Percentiles rank a stretch among this genome's conserved stretches.
Evolutionary conservation across 352 stramenopile genomes (phyloP).

Genomic region (Discostella stelligera): DNA sequence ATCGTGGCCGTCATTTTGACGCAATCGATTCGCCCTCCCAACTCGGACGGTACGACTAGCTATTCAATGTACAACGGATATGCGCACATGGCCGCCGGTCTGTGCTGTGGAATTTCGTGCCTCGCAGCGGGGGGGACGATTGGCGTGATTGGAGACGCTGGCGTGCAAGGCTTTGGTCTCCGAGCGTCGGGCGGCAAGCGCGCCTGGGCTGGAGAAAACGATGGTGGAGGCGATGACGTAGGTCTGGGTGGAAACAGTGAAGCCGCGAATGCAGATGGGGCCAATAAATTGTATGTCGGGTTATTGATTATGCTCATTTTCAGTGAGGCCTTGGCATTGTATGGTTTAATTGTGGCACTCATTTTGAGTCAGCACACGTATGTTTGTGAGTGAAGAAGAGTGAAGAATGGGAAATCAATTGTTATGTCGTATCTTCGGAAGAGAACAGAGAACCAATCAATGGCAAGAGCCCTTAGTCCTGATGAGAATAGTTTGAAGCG

Average conservation of each 20-base stretch:
- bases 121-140: slow-evolving; percentile 77
- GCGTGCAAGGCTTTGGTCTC: slow-evolving; percentile 66
- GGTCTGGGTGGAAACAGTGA: slow-evolving; percentile 53
- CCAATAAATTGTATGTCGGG: slow-evolving; percentile 96
- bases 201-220: slow-evolving; percentile 53
- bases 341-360: slow-evolving; percentile 85
- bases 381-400: slow-evolving; percentile 23
- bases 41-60: slow-evolving; percentile 74
- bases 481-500: too few relatives aligned
- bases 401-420: not conserved
- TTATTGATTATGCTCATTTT: slow-evolving; percentile 99
- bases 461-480: too few relatives aligned
- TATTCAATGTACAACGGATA: slow-evolving; percentile 95
- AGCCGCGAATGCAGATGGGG: slow-evolving; percentile 51
- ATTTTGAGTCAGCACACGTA: slow-evolving; percentile 78
- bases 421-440: too few relatives aligned
- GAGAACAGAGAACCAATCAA: too few relatives aligned
- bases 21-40: slow-evolving; percentile 85
- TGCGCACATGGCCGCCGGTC: slow-evolving; percentile 84
- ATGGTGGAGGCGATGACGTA: slow-evolving; percentile 37
- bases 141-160: slow-evolving; percentile 85
- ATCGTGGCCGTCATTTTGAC: slow-evolving; percentile 94
- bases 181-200: slow-evolving; percentile 62
- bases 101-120: slow-evolving; percentile 81
- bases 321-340: slow-evolving; percentile 93